Evolutionary conservation across 495 filamentous ascomycete species (phyloP).

Genomic region (Penicillium pancosmium): DNA sequence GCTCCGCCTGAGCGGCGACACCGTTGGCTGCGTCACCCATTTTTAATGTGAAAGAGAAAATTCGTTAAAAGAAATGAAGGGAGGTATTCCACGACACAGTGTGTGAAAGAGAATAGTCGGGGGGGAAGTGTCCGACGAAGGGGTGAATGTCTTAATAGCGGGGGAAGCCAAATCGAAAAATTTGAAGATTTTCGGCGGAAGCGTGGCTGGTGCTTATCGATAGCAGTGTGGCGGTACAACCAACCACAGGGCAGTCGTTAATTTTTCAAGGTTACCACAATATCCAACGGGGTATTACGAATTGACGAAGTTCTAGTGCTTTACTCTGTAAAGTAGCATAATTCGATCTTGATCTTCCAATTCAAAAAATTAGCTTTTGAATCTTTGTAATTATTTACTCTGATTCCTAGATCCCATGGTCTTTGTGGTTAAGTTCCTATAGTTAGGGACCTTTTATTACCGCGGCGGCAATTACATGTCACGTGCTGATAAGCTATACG

Average conservation of each 20-base stretch:
- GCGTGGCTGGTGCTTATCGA: constrained; percentile 47
- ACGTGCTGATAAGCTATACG: not conserved
- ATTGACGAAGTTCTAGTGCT: too few relatives aligned
- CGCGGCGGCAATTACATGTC: not conserved
- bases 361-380: too few relatives aligned
- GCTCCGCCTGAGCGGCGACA: constrained; percentile 52
- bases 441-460: too few relatives aligned
- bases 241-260: not conserved
- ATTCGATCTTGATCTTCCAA: too few relatives aligned
- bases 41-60: constrained; percentile 24
- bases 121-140: constrained; percentile 20
- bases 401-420: too few relatives aligned
- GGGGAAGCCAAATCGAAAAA: constrained; percentile 31
- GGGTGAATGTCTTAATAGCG: constrained; percentile 25
- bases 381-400: too few relatives aligned
- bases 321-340: too few relatives aligned
- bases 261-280: not conserved
- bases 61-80: constrained; percentile 15
- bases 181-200: constrained; percentile 34
- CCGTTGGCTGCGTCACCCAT: constrained; percentile 60
- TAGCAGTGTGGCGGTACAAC: constrained; percentile 37
- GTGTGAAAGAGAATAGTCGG: constrained; percentile 19
- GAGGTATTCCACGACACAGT: constrained; percentile 18
- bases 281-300: too few relatives aligned
- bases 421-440: too few relatives aligned